Evolutionary conservation across 495 filamentous ascomycete species (phyloP).

Genomic region (Clohesyomyces aquaticus): DNA sequence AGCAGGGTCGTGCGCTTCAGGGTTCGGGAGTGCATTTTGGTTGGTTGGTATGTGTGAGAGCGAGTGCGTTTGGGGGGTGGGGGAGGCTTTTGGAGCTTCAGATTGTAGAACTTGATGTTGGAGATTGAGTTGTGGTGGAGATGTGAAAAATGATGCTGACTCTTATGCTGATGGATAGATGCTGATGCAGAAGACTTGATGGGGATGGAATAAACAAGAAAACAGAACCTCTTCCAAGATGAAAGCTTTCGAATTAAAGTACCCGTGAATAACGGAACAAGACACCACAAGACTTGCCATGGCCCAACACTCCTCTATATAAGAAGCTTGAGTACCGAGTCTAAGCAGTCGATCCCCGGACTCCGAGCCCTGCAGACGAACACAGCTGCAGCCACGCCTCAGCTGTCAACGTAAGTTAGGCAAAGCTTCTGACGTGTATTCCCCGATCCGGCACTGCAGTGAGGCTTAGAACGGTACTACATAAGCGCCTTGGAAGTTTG

Average conservation of each 20-base stretch:
- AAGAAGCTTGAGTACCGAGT: no score
- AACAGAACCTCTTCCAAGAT: background rate
- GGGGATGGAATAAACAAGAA: background rate
- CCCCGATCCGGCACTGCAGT: background rate
- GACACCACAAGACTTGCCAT: background rate
- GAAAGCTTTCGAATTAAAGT: background rate
- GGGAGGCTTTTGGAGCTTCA: background rate
- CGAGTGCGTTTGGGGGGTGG: background rate
- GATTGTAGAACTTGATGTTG: background rate
- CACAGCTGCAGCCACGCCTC: no score
- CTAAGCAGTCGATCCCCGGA: no score
- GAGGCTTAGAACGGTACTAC: background rate
- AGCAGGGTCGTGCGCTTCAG: constrained; percentile 9
- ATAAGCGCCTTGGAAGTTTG: background rate
- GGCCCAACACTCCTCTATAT: background rate
- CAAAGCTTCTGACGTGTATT: background rate
- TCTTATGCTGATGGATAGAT: background rate
- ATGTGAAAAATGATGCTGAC: background rate
- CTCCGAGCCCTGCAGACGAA: background rate
- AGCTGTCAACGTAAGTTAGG: background rate
- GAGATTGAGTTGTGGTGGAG: background rate
- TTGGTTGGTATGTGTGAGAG: background rate
- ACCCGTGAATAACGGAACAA: background rate
- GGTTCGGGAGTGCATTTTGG: background rate
- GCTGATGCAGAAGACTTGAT: background rate